Evolutionary conservation across 768 basidiomycete species (phyloP), one percentile per base, ranked within the genome.

Genomic region (Tylopilus balloui): DNA sequence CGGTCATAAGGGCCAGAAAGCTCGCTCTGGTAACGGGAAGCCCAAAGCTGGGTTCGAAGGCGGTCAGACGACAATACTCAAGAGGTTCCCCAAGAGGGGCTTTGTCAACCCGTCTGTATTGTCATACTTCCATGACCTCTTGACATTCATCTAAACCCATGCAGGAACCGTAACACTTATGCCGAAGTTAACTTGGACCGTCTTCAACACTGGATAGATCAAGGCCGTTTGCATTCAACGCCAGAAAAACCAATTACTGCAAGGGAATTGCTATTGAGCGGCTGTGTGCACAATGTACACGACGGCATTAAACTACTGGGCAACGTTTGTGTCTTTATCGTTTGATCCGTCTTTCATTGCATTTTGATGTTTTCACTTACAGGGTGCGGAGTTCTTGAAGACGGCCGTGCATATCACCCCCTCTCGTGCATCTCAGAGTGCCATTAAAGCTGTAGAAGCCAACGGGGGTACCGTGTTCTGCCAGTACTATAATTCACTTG

Each of bases 1-100:
- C 47, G 96, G 96, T 70, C 80, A 89, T 68, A 99, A 99, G 60
- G 96, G 96, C 58, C 92, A 95, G 69, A 94, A 93, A 51, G 86
- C 96, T 31, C 83, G 95, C 53, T 82, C 91, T 5, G 94, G 94
- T 2, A 83, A 86, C 50, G 89, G 92, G 5, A 87, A 91, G 58
- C 84, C 80, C 25, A 80, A 78, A 57, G 76, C 81, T 23, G 85
- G 90, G 6, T 99, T 97, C 55, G 96, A 97, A 69, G 96, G 96
- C 64, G 96, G 96, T 54, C 95, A 97, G 67, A 97, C 95, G 5
- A 90, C 95, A 13, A 82, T 98, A 46, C 86, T 88, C 6, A 84
- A 91, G 54, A 73, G 84, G 37, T 88, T 94, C 63, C 96, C 96
- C 6, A 99, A 99, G 74, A 79, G 82, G 40, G 96, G 96, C 39